phyloP scores from a whole-genome alignment of 192 early-diverging fungal species.

The Spinellus fusiger region DNA sequence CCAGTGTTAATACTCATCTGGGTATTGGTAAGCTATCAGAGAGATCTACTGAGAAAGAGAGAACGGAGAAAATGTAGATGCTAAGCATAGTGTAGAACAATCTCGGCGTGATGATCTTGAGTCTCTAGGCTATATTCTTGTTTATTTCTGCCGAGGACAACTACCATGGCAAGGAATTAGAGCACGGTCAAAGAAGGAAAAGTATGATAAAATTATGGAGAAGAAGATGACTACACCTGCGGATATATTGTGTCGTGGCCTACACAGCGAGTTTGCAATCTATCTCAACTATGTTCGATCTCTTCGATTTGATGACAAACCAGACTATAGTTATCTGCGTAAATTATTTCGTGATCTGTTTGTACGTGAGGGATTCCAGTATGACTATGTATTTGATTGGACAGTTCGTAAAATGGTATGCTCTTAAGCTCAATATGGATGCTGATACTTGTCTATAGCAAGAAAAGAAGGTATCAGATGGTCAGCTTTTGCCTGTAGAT shows the following conservation, averaged over 20 bases:
- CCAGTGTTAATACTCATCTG: constrained; percentile 81
- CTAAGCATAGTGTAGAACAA: constrained; percentile 51
- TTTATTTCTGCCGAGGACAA: constrained; percentile 85
- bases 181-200: constrained; percentile 86
- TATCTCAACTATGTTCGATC: constrained; percentile 82
- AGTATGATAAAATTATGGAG: constrained; percentile 92
- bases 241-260: constrained; percentile 75
- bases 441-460: constrained; percentile 15
- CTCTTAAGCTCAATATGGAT: background rate
- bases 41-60: background rate
- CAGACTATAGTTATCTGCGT: constrained; percentile 84
- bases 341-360: constrained; percentile 86
- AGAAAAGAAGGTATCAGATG: constrained; percentile 20
- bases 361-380: constrained; percentile 78
- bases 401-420: constrained; percentile 61
- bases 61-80: background rate
- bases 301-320: constrained; percentile 88
- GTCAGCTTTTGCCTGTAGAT: background rate
- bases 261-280: constrained; percentile 79
- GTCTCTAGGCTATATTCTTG: constrained; percentile 80
- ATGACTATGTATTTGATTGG: constrained; percentile 91
- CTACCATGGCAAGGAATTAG: constrained; percentile 89
- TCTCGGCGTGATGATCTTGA: constrained; percentile 86
- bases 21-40: constrained; percentile 49
- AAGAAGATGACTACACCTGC: constrained; percentile 88